Base-by-base conservation (phyloP, 352 stramenopile species). In the Phytopythium vexans region DNA sequence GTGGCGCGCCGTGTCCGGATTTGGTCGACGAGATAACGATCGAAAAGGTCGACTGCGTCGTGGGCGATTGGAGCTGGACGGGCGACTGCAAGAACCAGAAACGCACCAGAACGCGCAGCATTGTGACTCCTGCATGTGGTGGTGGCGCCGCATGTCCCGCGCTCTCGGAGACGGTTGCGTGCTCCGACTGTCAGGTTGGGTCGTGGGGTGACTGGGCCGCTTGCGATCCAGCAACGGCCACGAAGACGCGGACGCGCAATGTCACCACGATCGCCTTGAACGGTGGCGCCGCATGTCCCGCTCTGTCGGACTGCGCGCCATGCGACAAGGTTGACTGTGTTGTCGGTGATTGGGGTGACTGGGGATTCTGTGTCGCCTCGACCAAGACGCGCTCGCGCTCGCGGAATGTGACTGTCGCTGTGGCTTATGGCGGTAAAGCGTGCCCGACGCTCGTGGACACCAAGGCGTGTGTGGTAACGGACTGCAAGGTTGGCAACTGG, bases 401-500 rank as follows among this genome's bases (percentile, higher is more conserved):
- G 15, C 72, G 74, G 5, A 49, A 48, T 4, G 67, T 87, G 27
- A 41, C 56, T 3, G 59, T 48, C 0, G 46, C 66, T 0, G 48
- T 72, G 8, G 43, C 48, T 3, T 76, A 77, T 47, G 76, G 72
- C 6, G 76, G 77, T 1, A 50, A 56, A 0, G 62, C 62, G 14
- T 89, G 78, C 16, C 59, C 64, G 10, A 33, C 58, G 3, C 43
- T 83, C 0, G 44, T 64, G 10, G 72, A 83, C 3, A 68, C 62
- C 0, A 68, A 70, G 49, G 54, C 64, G 45, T 85, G 74, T 31
- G 74, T 64, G 0, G 70, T 70, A 11, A 72, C 76, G 43, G 63
- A 66, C 55, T 86, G 76, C 32, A 56, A 69, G 8, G 73, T 88
- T 2, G 73, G 66, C 27, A 59, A 61, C n/a, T 90, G 77, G 77